These are phyloP conservation scores for Helichrysum umbraculigerum DNA, from an alignment of 129 eudicot species.

Conservation along the genomic window DNA sequence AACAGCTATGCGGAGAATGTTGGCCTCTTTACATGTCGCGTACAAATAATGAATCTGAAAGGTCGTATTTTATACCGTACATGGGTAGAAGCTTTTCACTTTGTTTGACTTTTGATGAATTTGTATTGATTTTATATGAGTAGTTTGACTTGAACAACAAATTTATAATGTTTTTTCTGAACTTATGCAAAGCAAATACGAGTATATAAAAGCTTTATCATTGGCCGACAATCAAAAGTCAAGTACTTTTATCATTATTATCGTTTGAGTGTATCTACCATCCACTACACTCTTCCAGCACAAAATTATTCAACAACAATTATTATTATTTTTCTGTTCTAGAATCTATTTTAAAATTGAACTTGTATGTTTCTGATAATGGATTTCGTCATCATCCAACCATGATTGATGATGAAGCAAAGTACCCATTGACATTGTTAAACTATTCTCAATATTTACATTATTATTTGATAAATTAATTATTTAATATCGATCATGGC, in stretches of 20 bases:
- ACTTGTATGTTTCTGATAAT: not conserved
- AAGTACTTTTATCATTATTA: conserved; percentile 9
- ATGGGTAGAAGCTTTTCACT: not conserved
- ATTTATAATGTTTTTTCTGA: not conserved
- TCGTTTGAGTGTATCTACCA: conserved; percentile 3
- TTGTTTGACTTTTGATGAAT: not conserved
- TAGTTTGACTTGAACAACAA: conserved; percentile 6
- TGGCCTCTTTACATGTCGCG: too few relatives aligned
- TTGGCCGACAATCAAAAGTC: conserved; percentile 14
- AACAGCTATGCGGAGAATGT: too few relatives aligned
- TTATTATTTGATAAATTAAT: not conserved
- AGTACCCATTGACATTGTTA: conserved; percentile 6
- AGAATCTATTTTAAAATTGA: not conserved
- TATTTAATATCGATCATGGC: too few relatives aligned
- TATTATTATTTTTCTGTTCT: not conserved
- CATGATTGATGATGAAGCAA: not conserved
- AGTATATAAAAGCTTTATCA: not conserved
- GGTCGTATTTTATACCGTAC: not conserved
- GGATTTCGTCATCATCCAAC: conserved; percentile 4
- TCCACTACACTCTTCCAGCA: not conserved
- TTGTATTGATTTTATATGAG: not conserved
- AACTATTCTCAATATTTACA: not conserved
- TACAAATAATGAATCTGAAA: too few relatives aligned
- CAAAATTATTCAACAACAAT: not conserved
- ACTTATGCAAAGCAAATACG: not conserved